Conservation (phyloP, 78 protist species). For the Speleostelium caveatum region DNA sequence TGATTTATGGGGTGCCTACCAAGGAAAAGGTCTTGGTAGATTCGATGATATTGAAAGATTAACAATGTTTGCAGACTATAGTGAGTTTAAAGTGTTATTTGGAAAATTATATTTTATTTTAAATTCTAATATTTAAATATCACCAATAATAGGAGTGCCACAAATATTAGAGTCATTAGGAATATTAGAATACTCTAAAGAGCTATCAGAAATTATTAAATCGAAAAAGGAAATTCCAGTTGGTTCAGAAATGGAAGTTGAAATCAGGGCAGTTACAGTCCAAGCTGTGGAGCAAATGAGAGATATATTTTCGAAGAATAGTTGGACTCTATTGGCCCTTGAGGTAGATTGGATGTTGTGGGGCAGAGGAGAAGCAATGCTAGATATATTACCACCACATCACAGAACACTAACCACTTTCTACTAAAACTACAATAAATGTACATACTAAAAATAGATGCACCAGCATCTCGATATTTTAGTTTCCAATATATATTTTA, state of each 20-base stretch:
- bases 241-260: slow-evolving; percentile 82
- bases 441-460: no score
- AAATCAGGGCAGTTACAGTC: slow-evolving; percentile 81
- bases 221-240: slow-evolving; percentile 33
- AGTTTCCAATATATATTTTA: no score
- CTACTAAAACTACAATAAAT: slow-evolving; percentile 41
- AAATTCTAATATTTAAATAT: neutral
- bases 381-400: slow-evolving; percentile 80
- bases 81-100: slow-evolving; percentile 79
- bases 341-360: slow-evolving; percentile 85
- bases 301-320: slow-evolving; percentile 38
- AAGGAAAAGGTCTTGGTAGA: slow-evolving; percentile 84
- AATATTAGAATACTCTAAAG: slow-evolving; percentile 45
- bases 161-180: slow-evolving; percentile 66
- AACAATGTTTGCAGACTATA: slow-evolving; percentile 95
- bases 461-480: no score
- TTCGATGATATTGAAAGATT: slow-evolving; percentile 88
- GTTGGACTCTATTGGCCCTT: slow-evolving; percentile 43
- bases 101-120: neutral
- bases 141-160: slow-evolving; percentile 30
- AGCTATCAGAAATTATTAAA: slow-evolving; percentile 20
- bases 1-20: slow-evolving; percentile 92
- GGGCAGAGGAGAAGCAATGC: slow-evolving; percentile 80
- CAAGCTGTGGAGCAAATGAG: slow-evolving; percentile 70
- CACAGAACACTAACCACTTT: slow-evolving; percentile 78